Evolutionary conservation across 2,329 filamentous ascomycete species (phyloP).

Genomic region (Nannizziopsis arthrosporioides): DNA sequence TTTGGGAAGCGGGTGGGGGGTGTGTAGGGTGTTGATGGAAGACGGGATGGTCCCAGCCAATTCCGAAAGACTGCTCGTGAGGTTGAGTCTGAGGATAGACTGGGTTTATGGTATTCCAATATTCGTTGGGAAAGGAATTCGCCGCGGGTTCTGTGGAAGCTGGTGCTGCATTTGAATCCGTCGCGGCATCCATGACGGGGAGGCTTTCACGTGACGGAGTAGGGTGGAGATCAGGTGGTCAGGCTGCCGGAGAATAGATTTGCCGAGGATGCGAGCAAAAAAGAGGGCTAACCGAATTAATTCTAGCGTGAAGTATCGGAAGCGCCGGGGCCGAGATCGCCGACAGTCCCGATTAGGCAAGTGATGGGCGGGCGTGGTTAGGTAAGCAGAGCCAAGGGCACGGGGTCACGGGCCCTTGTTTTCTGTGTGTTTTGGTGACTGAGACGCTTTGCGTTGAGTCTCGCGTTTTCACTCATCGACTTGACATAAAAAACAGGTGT

Average conservation of each 20-base stretch:
- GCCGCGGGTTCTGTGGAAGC: not conserved
- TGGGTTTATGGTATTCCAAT: conserved; percentile 28
- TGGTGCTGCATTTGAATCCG: not conserved
- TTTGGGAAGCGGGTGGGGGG: conserved; percentile 12
- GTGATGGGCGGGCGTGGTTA: not conserved
- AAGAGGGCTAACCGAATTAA: conserved; percentile 3
- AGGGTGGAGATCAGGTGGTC: conserved; percentile 7
- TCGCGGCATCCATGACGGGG: conserved; percentile 4
- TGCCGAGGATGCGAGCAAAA: not conserved
- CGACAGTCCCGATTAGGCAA: not conserved
- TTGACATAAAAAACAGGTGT: too few relatives aligned
- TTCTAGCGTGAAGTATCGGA: not conserved
- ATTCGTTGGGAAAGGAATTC: conserved; percentile 24
- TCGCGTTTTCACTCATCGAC: too few relatives aligned
- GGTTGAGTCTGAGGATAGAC: conserved; percentile 21
- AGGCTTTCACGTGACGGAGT: not conserved
- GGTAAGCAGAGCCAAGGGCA: too few relatives aligned
- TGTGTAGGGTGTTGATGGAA: conserved; percentile 17
- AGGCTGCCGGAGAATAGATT: not conserved
- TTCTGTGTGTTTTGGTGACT: too few relatives aligned
- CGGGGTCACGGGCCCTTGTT: too few relatives aligned
- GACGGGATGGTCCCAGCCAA: conserved; percentile 30
- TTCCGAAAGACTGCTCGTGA: conserved; percentile 24
- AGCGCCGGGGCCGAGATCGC: not conserved
- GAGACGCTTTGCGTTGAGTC: too few relatives aligned